phyloP scores from a whole-genome alignment of 2,329 filamentous ascomycete genomes.

The Plectosphaerella sp. region DNA sequence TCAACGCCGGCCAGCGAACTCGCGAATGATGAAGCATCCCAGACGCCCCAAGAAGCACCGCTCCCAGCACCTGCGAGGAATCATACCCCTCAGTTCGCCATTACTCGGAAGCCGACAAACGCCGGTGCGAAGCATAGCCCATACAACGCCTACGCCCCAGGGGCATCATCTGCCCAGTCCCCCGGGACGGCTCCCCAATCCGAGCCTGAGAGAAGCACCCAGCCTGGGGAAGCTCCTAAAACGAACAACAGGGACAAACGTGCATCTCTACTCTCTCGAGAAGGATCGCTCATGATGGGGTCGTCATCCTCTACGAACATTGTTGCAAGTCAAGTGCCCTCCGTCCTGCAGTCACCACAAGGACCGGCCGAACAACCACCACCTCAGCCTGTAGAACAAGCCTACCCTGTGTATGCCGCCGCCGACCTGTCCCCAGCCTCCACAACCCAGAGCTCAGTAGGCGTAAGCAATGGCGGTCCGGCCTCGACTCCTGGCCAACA shows the following conservation, averaged over 20 bases:
- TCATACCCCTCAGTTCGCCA: neutral
- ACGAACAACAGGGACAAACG: too few species aligned
- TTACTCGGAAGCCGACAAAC: constrained; percentile 10
- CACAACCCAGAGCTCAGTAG: too few species aligned
- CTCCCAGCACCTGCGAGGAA: too few species aligned
- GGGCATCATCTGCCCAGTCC: neutral
- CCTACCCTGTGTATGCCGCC: too few species aligned
- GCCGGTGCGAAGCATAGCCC: neutral
- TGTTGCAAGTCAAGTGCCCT: neutral
- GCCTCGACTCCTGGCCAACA: too few species aligned
- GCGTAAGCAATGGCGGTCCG: too few species aligned
- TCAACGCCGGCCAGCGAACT: neutral
- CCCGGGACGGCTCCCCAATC: neutral
- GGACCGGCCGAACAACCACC: constrained; percentile 12
- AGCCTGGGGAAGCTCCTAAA: too few species aligned
- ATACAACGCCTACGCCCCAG: constrained; percentile 11
- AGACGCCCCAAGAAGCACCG: neutral
- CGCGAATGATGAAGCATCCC: too few species aligned
- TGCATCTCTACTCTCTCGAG: constrained; percentile 5
- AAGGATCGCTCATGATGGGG: constrained; percentile 17
- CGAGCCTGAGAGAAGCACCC: too few species aligned
- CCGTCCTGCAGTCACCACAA: constrained; percentile 17
- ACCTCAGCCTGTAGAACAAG: neutral
- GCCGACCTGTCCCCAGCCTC: too few species aligned
- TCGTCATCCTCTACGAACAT: neutral